Evolutionary conservation across 768 basidiomycete genomes (phyloP), one percentile per base, ranked within the genome.

Genomic region (Chalciporus chontae): DNA sequence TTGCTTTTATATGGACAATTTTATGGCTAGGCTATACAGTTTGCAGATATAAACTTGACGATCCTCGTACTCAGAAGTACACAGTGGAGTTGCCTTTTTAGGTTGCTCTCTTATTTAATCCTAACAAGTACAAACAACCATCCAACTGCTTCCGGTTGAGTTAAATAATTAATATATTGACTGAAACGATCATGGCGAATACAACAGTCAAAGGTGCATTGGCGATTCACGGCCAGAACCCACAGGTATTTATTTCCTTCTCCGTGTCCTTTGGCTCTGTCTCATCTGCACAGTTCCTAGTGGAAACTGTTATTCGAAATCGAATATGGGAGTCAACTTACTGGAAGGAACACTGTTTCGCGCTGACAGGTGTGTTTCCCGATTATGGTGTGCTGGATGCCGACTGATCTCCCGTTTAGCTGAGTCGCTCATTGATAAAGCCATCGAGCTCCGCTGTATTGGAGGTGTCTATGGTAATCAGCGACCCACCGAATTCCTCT

Each of bases 311-410:
- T 54, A 94, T 98, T 57, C 84, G 96, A 46, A 90, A 86, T 63
- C 83, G 96, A 53, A 96, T 99, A 53, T 99, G 95, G 75, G 95
- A 98, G 68, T 87, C 89, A 0, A 68, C 77, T 7, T 99, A 82
- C 70, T 99, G 95, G 95, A 99, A 99, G 73, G 95, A 99, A 66
- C 92, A 96, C 58, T 99, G 95, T 65, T 99, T 99, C 65, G 95
- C 95, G 18, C 74, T 99, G 41, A 96, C 92, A 52, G 92, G 93
- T 90, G 43, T 44, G 77, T 69, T 40, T 43, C 13, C 15, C 18
- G 8, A 34, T 4, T 50, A 3, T 29, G 43, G 54, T n/a, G 23
- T 48, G 32, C 29, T 41, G 29, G 5, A 44, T 7, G 11, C 18
- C 43, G 51, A 45, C 37, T 51, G 36, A 53, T 38, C 13, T 51